Evolutionary conservation across 805 yeast species (phyloP).

Genomic region (Wickerhamiella brachini): DNA sequence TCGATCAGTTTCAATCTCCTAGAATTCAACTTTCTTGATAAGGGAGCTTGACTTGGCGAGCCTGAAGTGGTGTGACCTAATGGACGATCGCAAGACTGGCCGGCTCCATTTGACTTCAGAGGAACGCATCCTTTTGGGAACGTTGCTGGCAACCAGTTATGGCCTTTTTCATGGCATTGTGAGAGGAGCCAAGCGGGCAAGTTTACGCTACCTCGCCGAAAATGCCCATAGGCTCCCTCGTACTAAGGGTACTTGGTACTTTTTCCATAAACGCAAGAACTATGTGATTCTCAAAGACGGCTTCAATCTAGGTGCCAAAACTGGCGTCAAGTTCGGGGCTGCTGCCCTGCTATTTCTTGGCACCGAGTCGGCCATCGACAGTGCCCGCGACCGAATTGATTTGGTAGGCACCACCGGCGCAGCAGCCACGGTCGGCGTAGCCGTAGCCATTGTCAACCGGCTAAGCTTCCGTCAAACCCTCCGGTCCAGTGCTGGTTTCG

Average conservation of each 20-base stretch:
- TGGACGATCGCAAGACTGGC: background rate
- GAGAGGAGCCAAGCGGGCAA: conserved; percentile 41
- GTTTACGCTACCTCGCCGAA: conserved; percentile 54
- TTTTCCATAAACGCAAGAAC: conserved; percentile 72
- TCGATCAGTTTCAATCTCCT: no score
- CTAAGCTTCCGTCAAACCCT: conserved; percentile 20
- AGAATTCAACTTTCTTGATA: no score
- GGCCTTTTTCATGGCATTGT: conserved; percentile 37
- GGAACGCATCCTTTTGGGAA: conserved; percentile 10
- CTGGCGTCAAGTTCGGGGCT: conserved; percentile 30
- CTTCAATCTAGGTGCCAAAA: conserved; percentile 33
- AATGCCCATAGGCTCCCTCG: conserved; percentile 72
- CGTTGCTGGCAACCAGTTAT: conserved; percentile 13
- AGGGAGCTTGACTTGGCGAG: no score
- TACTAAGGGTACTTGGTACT: conserved; percentile 76
- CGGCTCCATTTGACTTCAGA: conserved; percentile 3
- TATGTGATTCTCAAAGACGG: conserved; percentile 54
- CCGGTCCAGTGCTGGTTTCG: conserved; percentile 34
- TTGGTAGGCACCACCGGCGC: conserved; percentile 50
- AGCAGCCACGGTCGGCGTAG: conserved; percentile 37
- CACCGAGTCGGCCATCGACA: conserved; percentile 49
- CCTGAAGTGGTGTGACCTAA: background rate
- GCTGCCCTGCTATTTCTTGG: conserved; percentile 41
- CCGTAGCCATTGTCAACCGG: conserved; percentile 34
- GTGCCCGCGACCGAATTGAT: conserved; percentile 39